These are phyloP conservation scores for Ophiostoma sp. DNA, from an alignment of 2,329 filamentous ascomycete species.

Conservation along the genomic window DNA sequence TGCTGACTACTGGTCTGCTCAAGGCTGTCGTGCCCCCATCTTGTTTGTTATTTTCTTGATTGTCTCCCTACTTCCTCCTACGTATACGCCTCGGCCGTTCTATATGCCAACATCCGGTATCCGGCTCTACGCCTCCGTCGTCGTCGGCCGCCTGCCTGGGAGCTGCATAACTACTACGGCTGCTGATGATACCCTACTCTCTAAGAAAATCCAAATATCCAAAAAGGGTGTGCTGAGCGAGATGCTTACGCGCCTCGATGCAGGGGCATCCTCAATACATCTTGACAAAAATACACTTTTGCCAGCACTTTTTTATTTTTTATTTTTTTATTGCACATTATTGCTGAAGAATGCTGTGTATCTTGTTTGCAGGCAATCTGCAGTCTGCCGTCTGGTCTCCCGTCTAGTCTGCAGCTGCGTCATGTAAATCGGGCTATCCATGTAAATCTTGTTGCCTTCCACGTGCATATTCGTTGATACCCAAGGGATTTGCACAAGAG, in stretches of 20 bases:
- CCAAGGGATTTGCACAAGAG: background rate
- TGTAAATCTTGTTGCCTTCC: background rate
- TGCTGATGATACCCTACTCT: background rate
- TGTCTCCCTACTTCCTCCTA: no score
- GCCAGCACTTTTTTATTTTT: background rate
- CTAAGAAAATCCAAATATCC: background rate
- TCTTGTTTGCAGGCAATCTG: background rate
- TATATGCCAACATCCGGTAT: no score
- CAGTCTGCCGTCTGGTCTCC: background rate
- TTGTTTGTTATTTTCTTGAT: background rate
- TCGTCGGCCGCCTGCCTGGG: background rate
- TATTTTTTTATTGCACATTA: background rate
- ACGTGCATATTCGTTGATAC: slow-evolving; percentile 7
- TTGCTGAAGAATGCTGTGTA: background rate
- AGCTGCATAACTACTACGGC: background rate
- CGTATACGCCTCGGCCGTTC: no score
- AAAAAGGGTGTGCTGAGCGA: background rate
- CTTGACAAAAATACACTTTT: background rate
- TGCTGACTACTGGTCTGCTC: no score
- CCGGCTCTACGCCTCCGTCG: background rate
- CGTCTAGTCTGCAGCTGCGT: background rate
- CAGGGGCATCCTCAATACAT: background rate
- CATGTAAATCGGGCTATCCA: background rate
- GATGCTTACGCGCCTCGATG: background rate
- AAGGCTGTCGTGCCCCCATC: no score